A percentile compares a stretch with the other conserved stretches of the same genome.
Conservation (phyloP, 352 stramenopile species). For the Pythium oligandrum region DNA sequence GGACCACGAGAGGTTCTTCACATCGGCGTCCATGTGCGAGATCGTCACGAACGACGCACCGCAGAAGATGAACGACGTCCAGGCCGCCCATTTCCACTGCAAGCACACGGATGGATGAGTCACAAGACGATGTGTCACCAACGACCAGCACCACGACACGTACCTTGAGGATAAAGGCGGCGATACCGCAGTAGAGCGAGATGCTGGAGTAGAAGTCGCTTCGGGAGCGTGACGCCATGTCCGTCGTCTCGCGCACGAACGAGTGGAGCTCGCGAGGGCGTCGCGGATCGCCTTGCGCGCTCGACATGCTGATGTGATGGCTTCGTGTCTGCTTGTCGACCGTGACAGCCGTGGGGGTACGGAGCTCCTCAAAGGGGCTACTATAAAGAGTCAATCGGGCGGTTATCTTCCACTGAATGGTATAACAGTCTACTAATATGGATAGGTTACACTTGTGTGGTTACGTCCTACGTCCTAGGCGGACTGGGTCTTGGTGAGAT, state of each 20-base stretch:
- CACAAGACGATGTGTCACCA: too few species aligned
- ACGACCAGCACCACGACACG: not conserved
- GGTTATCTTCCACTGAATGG: too few species aligned
- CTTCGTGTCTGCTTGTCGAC: conserved; percentile 1
- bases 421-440: too few species aligned
- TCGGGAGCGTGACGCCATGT: conserved; percentile 20
- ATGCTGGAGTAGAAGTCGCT: conserved; percentile 61
- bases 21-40: conserved; percentile 48
- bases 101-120: not conserved
- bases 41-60: conserved; percentile 62
- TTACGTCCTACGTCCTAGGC: conserved; percentile 4
- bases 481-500: conserved; percentile 16
- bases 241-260: conserved; percentile 55
- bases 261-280: conserved; percentile 61
- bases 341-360: not conserved
- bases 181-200: conserved; percentile 52
- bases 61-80: conserved; percentile 61
- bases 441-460: not conserved
- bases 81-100: conserved; percentile 66
- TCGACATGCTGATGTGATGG: conserved; percentile 8
- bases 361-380: too few species aligned
- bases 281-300: conserved; percentile 40
- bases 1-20: conserved; percentile 62
- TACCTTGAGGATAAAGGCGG: conserved; percentile 67
- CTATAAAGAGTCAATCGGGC: too few species aligned